Base-by-base conservation (phyloP, 805 yeast species). In the Vanderwaltozyma tropicalis region DNA sequence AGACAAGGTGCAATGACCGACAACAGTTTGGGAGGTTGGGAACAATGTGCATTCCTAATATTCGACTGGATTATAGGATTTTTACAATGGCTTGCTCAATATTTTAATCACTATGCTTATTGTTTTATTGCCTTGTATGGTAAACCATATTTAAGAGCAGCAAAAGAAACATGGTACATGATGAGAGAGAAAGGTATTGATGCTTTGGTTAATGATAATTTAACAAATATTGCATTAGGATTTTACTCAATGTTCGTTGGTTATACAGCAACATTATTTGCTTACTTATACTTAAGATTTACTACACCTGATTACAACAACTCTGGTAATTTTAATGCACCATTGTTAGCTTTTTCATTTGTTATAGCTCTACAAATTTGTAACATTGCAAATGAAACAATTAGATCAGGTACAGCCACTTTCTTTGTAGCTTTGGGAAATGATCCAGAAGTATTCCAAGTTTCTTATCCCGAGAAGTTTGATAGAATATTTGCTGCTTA, bases 101-200 rank as follows among this genome's bases (percentile, higher is more conserved):
- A 84, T 68, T 87, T 88, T 66, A 86, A 88, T 62, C 89, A 82
- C 55, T 88, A 85, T 55, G 94, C 96, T 6, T 84, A 82, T 57
- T 79, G 92, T 21, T 85, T 79, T 52, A 68, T 88, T 49, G 94
- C 96, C 0, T 68, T 88, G 18, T 89, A 86, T 60, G 96, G 96
- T 33, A 78, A 78, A 48, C 68, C 76, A 26, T 89, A 87, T 53
- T 52, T 83, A 34, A 65, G 68, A 21, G 78, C 94, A 1, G 88
- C 95, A 1, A 80, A 72, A 49, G 89, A 84, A 42, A 82, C 96
- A 0, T 80, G 87, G 75, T 74, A 76, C 49, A 68, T 88, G 60
- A 59, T 88, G 47, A 72, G 80, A 51, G 76, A 69, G 54, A 81
- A 85, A 57, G 96, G 96, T 25, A 67, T 84, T 57, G 87, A 83